Evolutionary conservation across 1,284 basidiomycete genomes (phyloP).

Genomic region (Mycosarcoma mackinlayi): DNA sequence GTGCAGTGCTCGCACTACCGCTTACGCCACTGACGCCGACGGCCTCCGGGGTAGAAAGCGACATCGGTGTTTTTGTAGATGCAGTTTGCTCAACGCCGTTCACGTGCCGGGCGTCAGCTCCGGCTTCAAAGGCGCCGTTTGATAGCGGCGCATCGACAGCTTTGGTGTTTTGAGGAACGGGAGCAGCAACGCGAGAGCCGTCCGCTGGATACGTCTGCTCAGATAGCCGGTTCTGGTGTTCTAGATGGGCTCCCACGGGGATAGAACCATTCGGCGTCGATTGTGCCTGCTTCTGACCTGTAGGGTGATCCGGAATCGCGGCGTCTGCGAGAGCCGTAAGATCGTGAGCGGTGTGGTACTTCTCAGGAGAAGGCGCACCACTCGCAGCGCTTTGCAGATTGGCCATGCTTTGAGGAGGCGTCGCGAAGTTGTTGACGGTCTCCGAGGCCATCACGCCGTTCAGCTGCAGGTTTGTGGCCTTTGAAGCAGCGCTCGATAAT

Average conservation of each 20-base stretch:
- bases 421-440: constrained; percentile 23
- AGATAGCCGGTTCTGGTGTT: constrained; percentile 24
- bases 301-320: constrained; percentile 28
- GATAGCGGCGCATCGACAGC: not conserved
- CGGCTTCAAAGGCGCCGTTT: no score
- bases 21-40: constrained; percentile 8
- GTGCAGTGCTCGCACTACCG: constrained; percentile 1
- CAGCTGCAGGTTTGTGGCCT: constrained; percentile 2
- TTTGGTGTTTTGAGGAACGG: not conserved
- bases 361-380: constrained; percentile 25
- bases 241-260: constrained; percentile 13
- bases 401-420: constrained; percentile 44
- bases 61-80: not conserved
- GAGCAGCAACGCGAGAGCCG: constrained; percentile 15
- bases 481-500: not conserved
- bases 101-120: not conserved
- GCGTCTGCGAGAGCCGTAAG: constrained; percentile 35
- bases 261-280: constrained; percentile 3
- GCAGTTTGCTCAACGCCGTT: not conserved
- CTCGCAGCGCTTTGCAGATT: constrained; percentile 24
- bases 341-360: constrained; percentile 46
- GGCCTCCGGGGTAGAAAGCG: not conserved
- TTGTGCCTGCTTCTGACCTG: not conserved
- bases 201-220: constrained; percentile 27
- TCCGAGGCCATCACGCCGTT: constrained; percentile 19